These are phyloP conservation scores for Cyberlindnera subsufficiens DNA, from an alignment of 805 yeast genomes.

Conservation along the genomic window DNA sequence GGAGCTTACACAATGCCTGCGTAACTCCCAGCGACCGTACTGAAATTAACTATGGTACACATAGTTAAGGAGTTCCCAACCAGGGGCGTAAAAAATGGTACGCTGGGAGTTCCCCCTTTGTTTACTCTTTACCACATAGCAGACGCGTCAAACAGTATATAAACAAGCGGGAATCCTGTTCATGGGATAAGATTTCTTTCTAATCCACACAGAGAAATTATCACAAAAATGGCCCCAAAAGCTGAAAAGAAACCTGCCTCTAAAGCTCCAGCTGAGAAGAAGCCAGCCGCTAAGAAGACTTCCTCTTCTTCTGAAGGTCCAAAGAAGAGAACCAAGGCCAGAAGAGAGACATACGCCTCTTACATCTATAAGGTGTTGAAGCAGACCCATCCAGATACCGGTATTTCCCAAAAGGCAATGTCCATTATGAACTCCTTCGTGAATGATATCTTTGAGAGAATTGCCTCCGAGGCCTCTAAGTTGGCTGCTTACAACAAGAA, in stretches of 20 bases:
- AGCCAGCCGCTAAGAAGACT: conserved; percentile 87
- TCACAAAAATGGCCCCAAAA: conserved; percentile 64
- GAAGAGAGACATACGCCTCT: conserved; percentile 97
- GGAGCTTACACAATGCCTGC: background rate
- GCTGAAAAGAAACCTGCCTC: conserved; percentile 68
- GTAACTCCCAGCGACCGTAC: conserved; percentile 3
- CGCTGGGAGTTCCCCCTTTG: conserved; percentile 4
- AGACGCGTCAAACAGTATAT: conserved; percentile 3
- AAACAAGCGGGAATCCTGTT: conserved; percentile 7
- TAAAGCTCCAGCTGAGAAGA: conserved; percentile 96
- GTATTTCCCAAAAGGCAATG: conserved; percentile 98
- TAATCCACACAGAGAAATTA: conserved; percentile 16
- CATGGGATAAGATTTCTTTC: background rate
- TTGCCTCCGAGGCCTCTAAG: conserved; percentile 96
- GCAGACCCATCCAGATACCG: conserved; percentile 98
- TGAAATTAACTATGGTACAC: background rate
- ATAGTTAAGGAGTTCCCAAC: background rate
- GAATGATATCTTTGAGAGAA: conserved; percentile 96
- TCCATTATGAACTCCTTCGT: conserved; percentile 97
- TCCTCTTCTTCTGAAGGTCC: conserved; percentile 69
- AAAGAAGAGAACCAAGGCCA: conserved; percentile 90
- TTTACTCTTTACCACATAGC: background rate
- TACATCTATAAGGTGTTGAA: conserved; percentile 96
- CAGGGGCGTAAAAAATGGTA: conserved; percentile 4
- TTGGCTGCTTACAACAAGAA: conserved; percentile 98